phyloP scores from a whole-genome alignment of 2,329 filamentous ascomycete species.

The Tolypocladium tundrense region DNA sequence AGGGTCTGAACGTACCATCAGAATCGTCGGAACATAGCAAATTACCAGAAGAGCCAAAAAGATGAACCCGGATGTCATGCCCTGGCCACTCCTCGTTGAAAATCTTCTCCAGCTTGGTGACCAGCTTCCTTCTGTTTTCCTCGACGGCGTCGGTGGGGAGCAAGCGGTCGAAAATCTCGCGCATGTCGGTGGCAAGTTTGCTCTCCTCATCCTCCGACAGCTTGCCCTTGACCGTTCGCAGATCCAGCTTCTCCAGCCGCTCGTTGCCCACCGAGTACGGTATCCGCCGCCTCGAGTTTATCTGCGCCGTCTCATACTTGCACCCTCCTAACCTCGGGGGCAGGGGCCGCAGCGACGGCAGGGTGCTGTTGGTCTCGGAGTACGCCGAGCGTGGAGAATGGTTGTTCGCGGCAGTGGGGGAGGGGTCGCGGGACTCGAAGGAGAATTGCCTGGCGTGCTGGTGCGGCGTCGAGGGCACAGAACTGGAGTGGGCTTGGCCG shows the following conservation, averaged over 20 bases:
- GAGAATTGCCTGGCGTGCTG: conserved; percentile 78
- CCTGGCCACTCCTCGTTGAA: conserved; percentile 89
- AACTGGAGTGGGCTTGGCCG: conserved; percentile 57
- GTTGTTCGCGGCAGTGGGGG: conserved; percentile 64
- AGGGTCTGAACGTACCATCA: conserved; percentile 57
- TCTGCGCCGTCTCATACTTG: conserved; percentile 80
- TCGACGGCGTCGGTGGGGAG: conserved; percentile 74
- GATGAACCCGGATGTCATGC: conserved; percentile 77
- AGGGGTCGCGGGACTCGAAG: conserved; percentile 67
- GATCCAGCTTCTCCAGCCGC: conserved; percentile 59
- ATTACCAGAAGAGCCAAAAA: conserved; percentile 98
- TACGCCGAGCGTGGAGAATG: conserved; percentile 86
- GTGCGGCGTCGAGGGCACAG: conserved; percentile 86
- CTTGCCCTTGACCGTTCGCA: conserved; percentile 61
- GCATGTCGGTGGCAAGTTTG: conserved; percentile 72
- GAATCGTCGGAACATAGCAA: conserved; percentile 90
- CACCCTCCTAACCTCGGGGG: conserved; percentile 55
- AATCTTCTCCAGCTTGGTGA: conserved; percentile 79
- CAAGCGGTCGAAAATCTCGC: conserved; percentile 74
- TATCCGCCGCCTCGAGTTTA: conserved; percentile 75
- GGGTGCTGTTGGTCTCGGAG: conserved; percentile 71
- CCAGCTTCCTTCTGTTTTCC: conserved; percentile 60
- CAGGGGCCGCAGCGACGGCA: conserved; percentile 57
- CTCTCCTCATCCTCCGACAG: conserved; percentile 63
- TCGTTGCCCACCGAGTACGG: conserved; percentile 85